Conservation (phyloP, 768 basidiomycete species). For the Leccinum olivaceopallidum region DNA sequence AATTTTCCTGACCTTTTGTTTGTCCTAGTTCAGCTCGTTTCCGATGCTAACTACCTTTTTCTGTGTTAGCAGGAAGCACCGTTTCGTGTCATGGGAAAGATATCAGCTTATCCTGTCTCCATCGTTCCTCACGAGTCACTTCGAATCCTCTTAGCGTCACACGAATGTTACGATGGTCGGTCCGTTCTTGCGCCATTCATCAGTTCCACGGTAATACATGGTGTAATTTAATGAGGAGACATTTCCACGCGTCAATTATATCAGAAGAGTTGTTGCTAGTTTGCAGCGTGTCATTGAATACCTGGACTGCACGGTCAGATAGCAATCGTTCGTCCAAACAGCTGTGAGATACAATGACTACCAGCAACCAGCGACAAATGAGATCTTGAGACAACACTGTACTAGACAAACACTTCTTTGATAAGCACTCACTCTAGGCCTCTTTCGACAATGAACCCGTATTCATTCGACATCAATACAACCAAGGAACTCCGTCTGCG, state of each 20-base stretch:
- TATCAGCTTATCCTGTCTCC: not conserved
- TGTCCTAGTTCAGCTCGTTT: slow-evolving; percentile 2
- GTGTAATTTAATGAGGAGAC: slow-evolving; percentile 17
- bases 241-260: not conserved
- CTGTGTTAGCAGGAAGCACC: slow-evolving; percentile 7
- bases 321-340: not conserved
- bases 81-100: not conserved
- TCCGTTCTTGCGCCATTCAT: slow-evolving; percentile 5
- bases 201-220: slow-evolving; percentile 5
- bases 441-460: slow-evolving; percentile 16
- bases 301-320: not conserved
- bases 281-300: slow-evolving; percentile 1
- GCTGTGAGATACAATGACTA: not conserved
- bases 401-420: not conserved
- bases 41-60: slow-evolving; percentile 10
- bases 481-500: slow-evolving; percentile 26
- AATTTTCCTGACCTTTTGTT: slow-evolving; percentile 22
- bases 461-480: slow-evolving; percentile 20
- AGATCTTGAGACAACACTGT: not conserved
- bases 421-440: not conserved
- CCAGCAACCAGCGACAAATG: slow-evolving; percentile 1
- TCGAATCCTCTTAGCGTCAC: slow-evolving; percentile 3
- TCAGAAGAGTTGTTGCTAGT: not conserved
- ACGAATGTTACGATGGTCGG: not conserved
- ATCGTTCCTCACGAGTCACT: not conserved